phyloP scores from a whole-genome alignment of 2,329 filamentous ascomycete genomes.

The Claviceps sp. region DNA sequence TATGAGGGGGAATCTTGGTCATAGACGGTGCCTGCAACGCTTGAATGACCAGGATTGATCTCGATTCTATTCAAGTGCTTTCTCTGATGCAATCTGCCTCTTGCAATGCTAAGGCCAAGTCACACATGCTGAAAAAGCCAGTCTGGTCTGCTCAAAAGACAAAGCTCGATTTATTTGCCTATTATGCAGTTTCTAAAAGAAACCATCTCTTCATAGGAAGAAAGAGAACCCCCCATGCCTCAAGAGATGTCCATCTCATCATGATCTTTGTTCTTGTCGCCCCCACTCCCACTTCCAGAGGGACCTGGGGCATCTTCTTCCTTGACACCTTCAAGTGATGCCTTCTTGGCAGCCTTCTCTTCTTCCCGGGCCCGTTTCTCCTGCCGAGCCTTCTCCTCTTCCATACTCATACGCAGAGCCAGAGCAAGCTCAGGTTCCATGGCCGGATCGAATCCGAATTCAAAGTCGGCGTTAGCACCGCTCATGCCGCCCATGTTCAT shows the following conservation, averaged over 20 bases:
- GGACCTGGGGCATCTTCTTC: slow-evolving; percentile 57
- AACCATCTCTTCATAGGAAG: slow-evolving; percentile 3
- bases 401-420: slow-evolving; percentile 91
- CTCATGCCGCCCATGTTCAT: slow-evolving; percentile 43
- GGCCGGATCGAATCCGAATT: slow-evolving; percentile 78
- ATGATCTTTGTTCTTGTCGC: slow-evolving; percentile 41
- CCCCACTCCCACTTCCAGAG: slow-evolving; percentile 27
- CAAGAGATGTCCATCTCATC: slow-evolving; percentile 64
- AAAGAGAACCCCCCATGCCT: slow-evolving; percentile 11
- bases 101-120: not conserved
- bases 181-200: slow-evolving; percentile 20
- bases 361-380: slow-evolving; percentile 73
- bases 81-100: too few species aligned
- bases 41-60: not conserved
- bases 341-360: slow-evolving; percentile 59
- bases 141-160: not conserved
- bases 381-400: slow-evolving; percentile 90
- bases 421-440: slow-evolving; percentile 89
- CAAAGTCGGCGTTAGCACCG: slow-evolving; percentile 49
- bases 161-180: not conserved
- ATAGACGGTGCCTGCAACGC: not conserved
- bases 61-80: too few species aligned
- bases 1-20: not conserved
- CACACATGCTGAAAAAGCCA: not conserved
- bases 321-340: slow-evolving; percentile 66